Conservation (phyloP, 768 basidiomycete species). For the Chalciporus pseudorubinellus region DNA sequence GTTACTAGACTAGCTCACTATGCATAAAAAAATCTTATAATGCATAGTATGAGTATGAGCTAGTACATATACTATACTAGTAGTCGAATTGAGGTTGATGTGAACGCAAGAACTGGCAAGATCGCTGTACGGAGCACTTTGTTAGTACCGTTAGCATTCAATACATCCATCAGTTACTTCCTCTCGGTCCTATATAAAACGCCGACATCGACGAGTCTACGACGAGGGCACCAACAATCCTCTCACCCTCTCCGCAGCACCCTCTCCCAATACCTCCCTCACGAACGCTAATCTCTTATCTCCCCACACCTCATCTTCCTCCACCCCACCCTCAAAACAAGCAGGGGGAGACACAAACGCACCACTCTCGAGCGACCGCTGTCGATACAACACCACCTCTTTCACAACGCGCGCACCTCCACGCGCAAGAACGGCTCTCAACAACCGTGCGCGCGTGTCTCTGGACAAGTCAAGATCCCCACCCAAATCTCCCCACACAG, state of each 20-base stretch:
- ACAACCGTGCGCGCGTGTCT: conserved; percentile 39
- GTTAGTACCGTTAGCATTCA: no score
- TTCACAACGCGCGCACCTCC: conserved; percentile 46
- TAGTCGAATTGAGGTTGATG: no score
- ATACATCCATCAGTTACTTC: no score
- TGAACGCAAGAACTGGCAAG: no score
- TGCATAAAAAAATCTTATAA: no score
- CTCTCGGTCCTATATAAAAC: no score
- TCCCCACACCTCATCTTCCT: conserved; percentile 10
- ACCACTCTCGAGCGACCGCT: conserved; percentile 33
- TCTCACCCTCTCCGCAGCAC: conserved; percentile 11
- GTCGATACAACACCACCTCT: conserved; percentile 59
- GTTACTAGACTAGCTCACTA: no score
- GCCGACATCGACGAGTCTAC: no score
- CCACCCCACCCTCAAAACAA: conserved; percentile 43
- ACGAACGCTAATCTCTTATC: conserved; percentile 18
- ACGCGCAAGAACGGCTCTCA: conserved; percentile 51
- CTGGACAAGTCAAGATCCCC: conserved; percentile 2
- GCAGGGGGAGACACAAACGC: conserved; percentile 43
- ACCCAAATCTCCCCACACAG: conserved; percentile 67
- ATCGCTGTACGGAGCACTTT: no score
- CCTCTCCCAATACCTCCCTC: conserved; percentile 5
- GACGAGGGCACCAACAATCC: conserved; percentile 6
- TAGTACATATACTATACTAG: no score
- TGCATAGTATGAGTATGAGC: no score